phyloP scores from a whole-genome alignment of 148 eudicot genomes.

The Rhododendron molle region DNA sequence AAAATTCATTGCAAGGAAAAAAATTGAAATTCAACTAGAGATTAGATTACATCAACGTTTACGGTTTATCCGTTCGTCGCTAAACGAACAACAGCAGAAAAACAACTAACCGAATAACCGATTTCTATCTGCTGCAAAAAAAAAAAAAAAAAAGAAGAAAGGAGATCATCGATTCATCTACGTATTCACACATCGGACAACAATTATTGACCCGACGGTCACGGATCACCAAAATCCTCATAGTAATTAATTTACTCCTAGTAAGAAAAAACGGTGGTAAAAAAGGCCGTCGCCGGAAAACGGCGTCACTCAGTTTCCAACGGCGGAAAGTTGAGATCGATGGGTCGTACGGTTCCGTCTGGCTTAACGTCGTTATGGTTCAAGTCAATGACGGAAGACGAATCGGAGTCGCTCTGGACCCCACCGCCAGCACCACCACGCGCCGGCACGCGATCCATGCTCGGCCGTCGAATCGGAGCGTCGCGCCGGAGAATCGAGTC shows the following conservation, averaged over 20 bases:
- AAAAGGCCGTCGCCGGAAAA: not conserved
- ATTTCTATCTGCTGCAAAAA: not conserved
- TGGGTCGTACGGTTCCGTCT: conserved; percentile 5
- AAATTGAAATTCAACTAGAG: not conserved
- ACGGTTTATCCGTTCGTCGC: not conserved
- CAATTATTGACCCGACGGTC: not conserved
- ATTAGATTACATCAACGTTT: not conserved
- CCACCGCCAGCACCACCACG: conserved; percentile 7
- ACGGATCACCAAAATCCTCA: conserved; percentile 2
- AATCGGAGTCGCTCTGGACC: conserved; percentile 49
- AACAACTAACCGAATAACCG: not conserved
- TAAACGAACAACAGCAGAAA: not conserved
- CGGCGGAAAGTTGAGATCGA: conserved; percentile 58
- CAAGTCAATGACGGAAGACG: conserved; percentile 53
- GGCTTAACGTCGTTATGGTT: conserved; percentile 26
- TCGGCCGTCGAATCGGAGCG: not conserved
- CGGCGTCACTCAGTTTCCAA: conserved; percentile 28
- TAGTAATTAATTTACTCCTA: not conserved
- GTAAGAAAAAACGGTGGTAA: not conserved
- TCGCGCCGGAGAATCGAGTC: conserved; percentile 13
- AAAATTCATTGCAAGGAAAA: not conserved
- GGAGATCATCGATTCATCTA: not conserved
- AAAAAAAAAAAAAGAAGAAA: not conserved
- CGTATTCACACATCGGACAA: not conserved
- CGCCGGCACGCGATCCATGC: not conserved